Evolutionary conservation across 768 basidiomycete genomes (phyloP).

Genomic region (Astraeus odoratus): DNA sequence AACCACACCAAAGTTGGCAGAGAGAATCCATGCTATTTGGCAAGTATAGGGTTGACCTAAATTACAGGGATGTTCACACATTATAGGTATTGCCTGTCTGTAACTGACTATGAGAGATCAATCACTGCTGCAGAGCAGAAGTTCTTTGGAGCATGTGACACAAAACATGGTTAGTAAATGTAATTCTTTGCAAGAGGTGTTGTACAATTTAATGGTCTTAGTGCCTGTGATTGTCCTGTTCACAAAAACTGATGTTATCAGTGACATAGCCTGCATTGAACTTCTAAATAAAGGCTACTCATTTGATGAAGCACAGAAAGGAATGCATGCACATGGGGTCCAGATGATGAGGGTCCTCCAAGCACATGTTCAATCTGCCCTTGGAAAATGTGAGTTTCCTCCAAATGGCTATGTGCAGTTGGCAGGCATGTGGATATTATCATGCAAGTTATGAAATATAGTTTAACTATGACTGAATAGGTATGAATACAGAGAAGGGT

Average conservation of each 20-base stretch:
- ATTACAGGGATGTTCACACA: background rate
- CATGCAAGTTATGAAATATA: background rate
- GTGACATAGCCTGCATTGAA: constrained; percentile 13
- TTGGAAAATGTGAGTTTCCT: background rate
- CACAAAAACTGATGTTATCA: constrained; percentile 31
- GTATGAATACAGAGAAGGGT: background rate
- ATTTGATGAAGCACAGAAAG: constrained; percentile 4
- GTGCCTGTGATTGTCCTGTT: constrained; percentile 35
- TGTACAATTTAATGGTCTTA: constrained; percentile 6
- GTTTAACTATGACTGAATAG: background rate
- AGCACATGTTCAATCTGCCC: background rate
- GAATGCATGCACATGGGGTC: constrained; percentile 10
- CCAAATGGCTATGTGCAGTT: background rate
- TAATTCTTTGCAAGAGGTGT: background rate
- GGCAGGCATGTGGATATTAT: background rate
- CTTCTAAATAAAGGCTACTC: constrained; percentile 8
- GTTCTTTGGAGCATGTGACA: constrained; percentile 23
- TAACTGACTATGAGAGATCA: constrained; percentile 19
- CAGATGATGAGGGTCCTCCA: background rate
- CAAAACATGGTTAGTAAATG: constrained; percentile 4
- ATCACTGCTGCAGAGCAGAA: constrained; percentile 22
- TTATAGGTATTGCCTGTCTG: constrained; percentile 33
- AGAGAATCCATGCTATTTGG: constrained; percentile 36
- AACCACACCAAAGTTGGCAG: constrained; percentile 8
- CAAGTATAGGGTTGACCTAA: constrained; percentile 3